Base-by-base conservation (phyloP, 108 stramenopile genomes). In the Cyclotella choctawhatcheeana region DNA sequence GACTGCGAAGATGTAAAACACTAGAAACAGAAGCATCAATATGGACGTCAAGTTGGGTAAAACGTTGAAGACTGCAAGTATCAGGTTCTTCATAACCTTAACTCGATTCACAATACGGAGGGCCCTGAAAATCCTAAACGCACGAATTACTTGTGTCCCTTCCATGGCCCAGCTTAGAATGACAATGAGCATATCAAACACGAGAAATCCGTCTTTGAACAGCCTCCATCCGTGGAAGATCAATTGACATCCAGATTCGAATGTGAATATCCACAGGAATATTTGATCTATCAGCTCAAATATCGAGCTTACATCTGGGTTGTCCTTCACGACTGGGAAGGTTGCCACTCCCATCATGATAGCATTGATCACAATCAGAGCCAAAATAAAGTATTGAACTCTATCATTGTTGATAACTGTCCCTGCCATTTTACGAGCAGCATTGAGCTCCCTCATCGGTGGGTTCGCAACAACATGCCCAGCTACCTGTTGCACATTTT, bases 1-100 rank as follows among this genome's bases (percentile, higher is more conserved):
- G n/a, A 91, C 86, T 2, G 86, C 83, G 60, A 85, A 91, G 31
- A 91, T 82, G 67, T 85, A 91, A 54, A 91, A 86, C 10, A 91
- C 67, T 21, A 91, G 80, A 22, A 80, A 4, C 33, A 91, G 72
- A 35, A 91, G 76, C 47, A 74, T 52, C 0, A 52, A 61, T 64
- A 91, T 89, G 0, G 85, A 85, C 27, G 70, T 67, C 86, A 91
- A 87, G 33, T 86, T 69, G 18, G 90, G 90, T 65, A 89, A 56
- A 10, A 91, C 90, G 16, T 69, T 83, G 29, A 84, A 81, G 58
- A 91, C 55, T 0, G 90, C 90, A 48, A 79, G 34, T 2, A 91
- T 74, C 58, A 91, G 77, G 58, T 87, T 84, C 48, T 80, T 84
- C 88, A 91, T 83, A 32, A 82, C 64, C 26, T 86, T 73, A 12